Evolutionary conservation across 495 filamentous ascomycete genomes (phyloP).

Genomic region (Penicillium atrosanguineum): DNA sequence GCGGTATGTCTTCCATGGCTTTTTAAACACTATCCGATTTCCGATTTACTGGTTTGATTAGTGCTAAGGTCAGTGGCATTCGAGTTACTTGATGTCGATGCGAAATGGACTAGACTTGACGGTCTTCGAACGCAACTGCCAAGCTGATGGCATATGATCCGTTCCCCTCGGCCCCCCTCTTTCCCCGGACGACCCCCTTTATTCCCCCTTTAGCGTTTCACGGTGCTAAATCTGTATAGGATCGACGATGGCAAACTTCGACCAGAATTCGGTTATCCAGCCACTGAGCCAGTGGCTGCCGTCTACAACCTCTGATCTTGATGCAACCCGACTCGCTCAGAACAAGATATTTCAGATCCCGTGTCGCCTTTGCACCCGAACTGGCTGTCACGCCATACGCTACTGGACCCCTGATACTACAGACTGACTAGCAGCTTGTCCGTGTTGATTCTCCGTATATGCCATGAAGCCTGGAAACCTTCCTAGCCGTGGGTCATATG

Average conservation of each 20-base stretch:
- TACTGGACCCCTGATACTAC: neutral
- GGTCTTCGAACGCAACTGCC: neutral
- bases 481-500: neutral
- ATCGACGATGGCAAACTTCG: constrained; percentile 3
- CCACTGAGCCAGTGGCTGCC: constrained; percentile 4
- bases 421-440: neutral
- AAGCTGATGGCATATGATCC: neutral
- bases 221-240: constrained; percentile 6
- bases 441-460: neutral
- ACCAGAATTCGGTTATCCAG: constrained; percentile 3
- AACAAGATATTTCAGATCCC: neutral
- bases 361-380: neutral
- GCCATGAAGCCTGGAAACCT: neutral
- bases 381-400: neutral
- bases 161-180: neutral
- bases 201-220: neutral
- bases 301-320: neutral
- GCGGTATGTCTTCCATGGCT: too few species aligned
- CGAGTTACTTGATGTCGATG: neutral
- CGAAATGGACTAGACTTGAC: neutral
- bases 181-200: neutral
- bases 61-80: neutral
- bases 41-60: neutral
- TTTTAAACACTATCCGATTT: neutral
- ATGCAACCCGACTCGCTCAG: constrained; percentile 3